Evolutionary conservation across 805 yeast genomes (phyloP).

Genomic region (Metschnikowia continentalis): DNA sequence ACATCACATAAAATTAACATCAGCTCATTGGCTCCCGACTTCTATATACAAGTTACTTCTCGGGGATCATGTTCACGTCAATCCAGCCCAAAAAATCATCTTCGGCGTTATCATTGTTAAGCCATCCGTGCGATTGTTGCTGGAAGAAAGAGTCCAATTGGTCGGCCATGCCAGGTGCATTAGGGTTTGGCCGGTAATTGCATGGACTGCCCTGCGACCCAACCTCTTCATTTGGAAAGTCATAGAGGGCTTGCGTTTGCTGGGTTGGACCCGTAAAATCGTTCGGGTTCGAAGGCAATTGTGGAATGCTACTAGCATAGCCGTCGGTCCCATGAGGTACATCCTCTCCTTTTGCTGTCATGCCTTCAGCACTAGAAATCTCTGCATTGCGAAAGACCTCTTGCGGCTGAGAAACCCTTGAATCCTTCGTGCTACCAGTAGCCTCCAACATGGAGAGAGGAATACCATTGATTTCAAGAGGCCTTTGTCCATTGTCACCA

Average conservation of each 20-base stretch:
- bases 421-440: conserved; percentile 57
- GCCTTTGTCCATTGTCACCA: conserved; percentile 52
- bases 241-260: neutral
- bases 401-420: neutral
- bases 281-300: neutral
- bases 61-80: conserved; percentile 52
- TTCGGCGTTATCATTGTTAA: conserved; percentile 56
- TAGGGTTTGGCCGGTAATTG: conserved; percentile 3
- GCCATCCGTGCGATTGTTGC: conserved; percentile 83
- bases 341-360: neutral
- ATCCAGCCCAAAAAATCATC: conserved; percentile 96
- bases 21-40: neutral
- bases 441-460: conserved; percentile 72
- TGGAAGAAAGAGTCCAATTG: conserved; percentile 62
- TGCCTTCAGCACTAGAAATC: neutral
- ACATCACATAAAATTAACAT: conserved; percentile 4
- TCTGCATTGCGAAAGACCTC: neutral
- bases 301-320: neutral
- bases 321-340: conserved; percentile 1
- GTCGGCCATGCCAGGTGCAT: conserved; percentile 20
- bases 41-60: conserved; percentile 7
- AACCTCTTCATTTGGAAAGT: conserved; percentile 5
- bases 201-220: conserved; percentile 7
- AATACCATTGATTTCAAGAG: conserved; percentile 63
- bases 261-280: neutral